Conservation (phyloP, 257 asterid genomes). For the Agastache rugosa region DNA sequence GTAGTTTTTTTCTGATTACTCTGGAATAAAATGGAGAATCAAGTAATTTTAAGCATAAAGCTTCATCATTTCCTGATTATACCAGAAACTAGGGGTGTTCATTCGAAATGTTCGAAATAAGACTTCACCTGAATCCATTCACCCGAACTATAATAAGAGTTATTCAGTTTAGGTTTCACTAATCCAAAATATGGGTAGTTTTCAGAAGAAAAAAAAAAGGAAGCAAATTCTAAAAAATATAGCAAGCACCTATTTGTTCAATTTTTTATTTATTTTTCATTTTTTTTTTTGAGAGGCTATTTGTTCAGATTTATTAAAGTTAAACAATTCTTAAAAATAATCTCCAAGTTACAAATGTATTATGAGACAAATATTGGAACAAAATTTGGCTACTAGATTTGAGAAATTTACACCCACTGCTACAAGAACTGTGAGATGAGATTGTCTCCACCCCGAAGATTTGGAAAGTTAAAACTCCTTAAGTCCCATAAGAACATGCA, state of each 20-base stretch:
- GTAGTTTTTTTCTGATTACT: not conserved
- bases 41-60: slow-evolving; percentile 26
- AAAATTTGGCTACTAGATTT: not conserved
- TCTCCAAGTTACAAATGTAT: not conserved
- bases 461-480: not conserved
- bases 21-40: not conserved
- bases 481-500: too few relatives aligned
- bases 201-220: not conserved
- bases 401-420: not conserved
- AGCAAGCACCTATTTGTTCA: not conserved
- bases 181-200: not conserved
- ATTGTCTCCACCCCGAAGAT: not conserved
- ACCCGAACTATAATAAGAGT: not conserved
- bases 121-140: not conserved
- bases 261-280: too few relatives aligned
- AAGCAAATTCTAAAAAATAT: not conserved
- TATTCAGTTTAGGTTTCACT: not conserved
- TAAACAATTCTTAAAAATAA: not conserved
- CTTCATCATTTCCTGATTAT: not conserved
- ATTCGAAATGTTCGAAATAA: not conserved
- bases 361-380: not conserved
- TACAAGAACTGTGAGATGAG: not conserved
- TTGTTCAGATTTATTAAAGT: not conserved
- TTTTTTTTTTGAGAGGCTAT: too few relatives aligned
- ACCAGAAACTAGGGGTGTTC: not conserved